These are phyloP conservation scores for Clavulina sp. DNA, from an alignment of 768 basidiomycete species.

Conservation along the genomic window DNA sequence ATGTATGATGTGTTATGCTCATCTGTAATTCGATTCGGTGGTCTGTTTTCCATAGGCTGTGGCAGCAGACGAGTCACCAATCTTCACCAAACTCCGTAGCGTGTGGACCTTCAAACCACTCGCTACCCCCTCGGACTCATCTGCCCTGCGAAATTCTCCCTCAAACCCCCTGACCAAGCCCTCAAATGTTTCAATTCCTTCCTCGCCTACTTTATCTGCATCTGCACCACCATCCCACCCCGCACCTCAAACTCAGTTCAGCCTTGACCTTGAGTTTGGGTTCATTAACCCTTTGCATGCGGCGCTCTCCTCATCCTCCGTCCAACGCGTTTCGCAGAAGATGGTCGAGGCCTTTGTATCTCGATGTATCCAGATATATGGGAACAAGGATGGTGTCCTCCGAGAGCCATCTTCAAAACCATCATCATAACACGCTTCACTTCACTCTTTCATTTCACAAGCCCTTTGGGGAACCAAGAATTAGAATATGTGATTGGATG, in stretches of 20 bases:
- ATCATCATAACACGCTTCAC: no score
- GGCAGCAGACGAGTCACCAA: conserved; percentile 54
- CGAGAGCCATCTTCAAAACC: no score
- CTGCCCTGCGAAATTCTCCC: conserved; percentile 19
- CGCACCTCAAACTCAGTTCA: conserved; percentile 52
- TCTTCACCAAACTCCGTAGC: conserved; percentile 57
- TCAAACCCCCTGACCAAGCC: background rate
- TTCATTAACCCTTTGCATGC: conserved; percentile 81
- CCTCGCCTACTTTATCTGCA: no score
- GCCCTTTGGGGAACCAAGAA: no score
- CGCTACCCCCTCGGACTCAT: conserved; percentile 24
- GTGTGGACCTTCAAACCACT: conserved; percentile 53
- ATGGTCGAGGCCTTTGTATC: conserved; percentile 92
- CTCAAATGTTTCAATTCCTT: background rate
- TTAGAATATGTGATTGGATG: no score
- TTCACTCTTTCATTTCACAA: no score
- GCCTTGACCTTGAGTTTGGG: conserved; percentile 67
- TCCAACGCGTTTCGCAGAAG: conserved; percentile 67
- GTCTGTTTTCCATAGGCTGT: conserved; percentile 15
- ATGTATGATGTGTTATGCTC: background rate
- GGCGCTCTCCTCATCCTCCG: conserved; percentile 64
- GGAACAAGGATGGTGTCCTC: no score
- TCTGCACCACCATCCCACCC: background rate
- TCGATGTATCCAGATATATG: conserved; percentile 59
- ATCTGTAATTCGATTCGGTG: background rate